Percentiles rank a stretch among this genome's conserved stretches.
Conservation (phyloP, 1,284 basidiomycete genomes). For the Ceratobasidium sp. region DNA sequence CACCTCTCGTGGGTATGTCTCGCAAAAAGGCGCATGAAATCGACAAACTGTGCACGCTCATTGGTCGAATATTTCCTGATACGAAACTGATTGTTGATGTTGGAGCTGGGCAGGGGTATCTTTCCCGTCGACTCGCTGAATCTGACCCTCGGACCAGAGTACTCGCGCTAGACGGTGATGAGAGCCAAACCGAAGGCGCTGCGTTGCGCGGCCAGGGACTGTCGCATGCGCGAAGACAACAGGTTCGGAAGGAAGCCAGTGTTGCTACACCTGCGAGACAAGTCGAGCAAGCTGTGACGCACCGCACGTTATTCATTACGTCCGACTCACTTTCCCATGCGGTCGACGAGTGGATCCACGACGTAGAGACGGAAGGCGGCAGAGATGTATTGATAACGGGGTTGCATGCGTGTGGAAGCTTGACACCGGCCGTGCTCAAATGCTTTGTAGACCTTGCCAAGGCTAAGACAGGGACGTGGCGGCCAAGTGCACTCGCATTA, state of each 20-base stretch:
- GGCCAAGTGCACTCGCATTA: slow-evolving; percentile 37
- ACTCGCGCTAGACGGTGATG: slow-evolving; percentile 40
- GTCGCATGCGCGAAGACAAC: slow-evolving; percentile 34
- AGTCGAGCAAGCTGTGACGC: slow-evolving; percentile 27
- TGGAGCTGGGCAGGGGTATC: slow-evolving; percentile 43
- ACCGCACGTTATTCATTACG: slow-evolving; percentile 38
- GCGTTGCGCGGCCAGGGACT: slow-evolving; percentile 31
- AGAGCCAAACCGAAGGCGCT: slow-evolving; percentile 39
- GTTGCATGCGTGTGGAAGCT: slow-evolving; percentile 43
- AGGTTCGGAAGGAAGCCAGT: neutral
- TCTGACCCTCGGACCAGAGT: slow-evolving; percentile 16
- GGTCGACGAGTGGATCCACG: slow-evolving; percentile 38
- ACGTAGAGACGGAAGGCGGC: neutral
- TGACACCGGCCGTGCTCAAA: slow-evolving; percentile 41
- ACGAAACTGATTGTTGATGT: slow-evolving; percentile 39
- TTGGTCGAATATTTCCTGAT: slow-evolving; percentile 4
- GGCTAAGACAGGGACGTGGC: slow-evolving; percentile 16
- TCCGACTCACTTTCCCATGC: slow-evolving; percentile 34
- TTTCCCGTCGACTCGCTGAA: slow-evolving; percentile 36
- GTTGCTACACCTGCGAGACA: neutral
- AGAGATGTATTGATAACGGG: slow-evolving; percentile 37
- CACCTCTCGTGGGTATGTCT: slow-evolving; percentile 33
- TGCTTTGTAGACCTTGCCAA: slow-evolving; percentile 38
- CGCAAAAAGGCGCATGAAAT: slow-evolving; percentile 43
- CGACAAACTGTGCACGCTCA: slow-evolving; percentile 37